Conservation (phyloP, 2,329 filamentous ascomycete species). For the Dactylonectria estremocensis region DNA sequence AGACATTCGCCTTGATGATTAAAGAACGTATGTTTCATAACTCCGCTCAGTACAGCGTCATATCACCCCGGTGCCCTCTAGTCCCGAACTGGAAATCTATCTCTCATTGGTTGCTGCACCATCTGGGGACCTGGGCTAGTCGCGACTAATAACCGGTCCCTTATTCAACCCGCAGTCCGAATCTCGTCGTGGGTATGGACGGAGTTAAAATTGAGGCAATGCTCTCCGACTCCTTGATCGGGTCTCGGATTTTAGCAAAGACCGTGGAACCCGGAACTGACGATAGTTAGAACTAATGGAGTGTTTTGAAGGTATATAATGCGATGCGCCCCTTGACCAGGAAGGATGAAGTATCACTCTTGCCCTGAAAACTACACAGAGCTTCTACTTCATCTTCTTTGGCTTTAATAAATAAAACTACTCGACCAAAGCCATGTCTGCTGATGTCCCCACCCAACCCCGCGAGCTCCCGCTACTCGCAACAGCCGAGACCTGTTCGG, state of each 20-base stretch:
- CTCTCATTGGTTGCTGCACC: constrained; percentile 2
- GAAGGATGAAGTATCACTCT: not conserved
- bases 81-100: constrained; percentile 1
- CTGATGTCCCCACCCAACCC: constrained; percentile 7
- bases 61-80: not conserved
- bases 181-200: not conserved
- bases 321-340: not conserved
- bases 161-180: not conserved
- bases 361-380: not conserved
- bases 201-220: not conserved
- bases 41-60: not conserved
- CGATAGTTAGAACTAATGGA: not conserved
- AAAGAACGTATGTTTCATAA: not conserved
- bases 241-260: not conserved
- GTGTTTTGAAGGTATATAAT: not conserved
- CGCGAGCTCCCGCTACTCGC: constrained; percentile 27
- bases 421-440: not conserved
- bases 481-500: constrained; percentile 19
- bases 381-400: not conserved
- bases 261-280: constrained; percentile 15
- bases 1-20: not conserved
- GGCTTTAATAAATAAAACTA: not conserved
- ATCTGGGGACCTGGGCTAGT: too few relatives aligned
- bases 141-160: too few relatives aligned
- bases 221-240: not conserved